Conservation (phyloP, 2,329 filamentous ascomycete genomes). For the Pseudogymnoascus sp. region DNA sequence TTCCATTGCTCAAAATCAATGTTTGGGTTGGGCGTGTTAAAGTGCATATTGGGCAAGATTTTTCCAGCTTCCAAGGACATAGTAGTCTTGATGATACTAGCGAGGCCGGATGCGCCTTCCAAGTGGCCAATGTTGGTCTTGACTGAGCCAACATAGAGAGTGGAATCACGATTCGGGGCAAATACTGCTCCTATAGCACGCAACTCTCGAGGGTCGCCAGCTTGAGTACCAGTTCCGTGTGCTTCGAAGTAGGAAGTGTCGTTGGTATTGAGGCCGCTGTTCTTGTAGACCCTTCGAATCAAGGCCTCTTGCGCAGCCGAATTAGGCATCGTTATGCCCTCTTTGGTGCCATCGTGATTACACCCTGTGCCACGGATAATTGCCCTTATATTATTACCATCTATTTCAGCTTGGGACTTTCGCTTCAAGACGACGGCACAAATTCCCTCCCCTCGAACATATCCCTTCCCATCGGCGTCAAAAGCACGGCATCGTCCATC, state of each 20-base stretch:
- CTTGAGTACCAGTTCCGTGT: slow-evolving; percentile 15
- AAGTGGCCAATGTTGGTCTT: slow-evolving; percentile 19
- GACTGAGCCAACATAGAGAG: slow-evolving; percentile 12
- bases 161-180: too few species aligned
- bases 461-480: too few species aligned
- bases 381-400: too few species aligned
- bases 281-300: slow-evolving; percentile 20
- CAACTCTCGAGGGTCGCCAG: slow-evolving; percentile 9
- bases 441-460: too few species aligned
- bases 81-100: slow-evolving; percentile 33
- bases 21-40: too few species aligned
- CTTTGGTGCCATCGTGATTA: too few species aligned
- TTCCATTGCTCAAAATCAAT: too few species aligned
- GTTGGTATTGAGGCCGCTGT: not conserved
- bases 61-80: slow-evolving; percentile 31
- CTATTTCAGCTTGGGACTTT: too few species aligned
- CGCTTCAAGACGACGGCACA: too few species aligned
- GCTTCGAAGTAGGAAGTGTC: slow-evolving; percentile 14
- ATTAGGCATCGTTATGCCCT: too few species aligned
- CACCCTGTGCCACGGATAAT: too few species aligned
- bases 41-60: slow-evolving; percentile 17
- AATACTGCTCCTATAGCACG: too few species aligned
- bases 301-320: slow-evolving; percentile 29
- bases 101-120: slow-evolving; percentile 29
- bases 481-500: not conserved